Percentiles rank a stretch among this genome's conserved stretches.
These are phyloP conservation scores for Ricinus communis DNA, from an alignment of 345 rosid genomes.

Conservation along the genomic window DNA sequence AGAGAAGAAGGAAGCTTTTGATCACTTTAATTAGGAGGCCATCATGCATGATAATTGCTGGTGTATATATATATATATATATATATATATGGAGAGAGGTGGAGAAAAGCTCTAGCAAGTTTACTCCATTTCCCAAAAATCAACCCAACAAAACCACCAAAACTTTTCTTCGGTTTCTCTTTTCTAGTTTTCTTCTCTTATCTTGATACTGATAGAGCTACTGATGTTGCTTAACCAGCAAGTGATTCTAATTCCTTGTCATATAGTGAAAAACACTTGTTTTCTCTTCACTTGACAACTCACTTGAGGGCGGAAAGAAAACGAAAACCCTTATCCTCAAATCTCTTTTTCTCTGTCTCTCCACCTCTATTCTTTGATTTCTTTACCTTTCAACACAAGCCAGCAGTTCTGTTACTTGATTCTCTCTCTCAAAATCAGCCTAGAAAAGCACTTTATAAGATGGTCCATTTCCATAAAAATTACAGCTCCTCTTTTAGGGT, in stretches of 20 bases:
- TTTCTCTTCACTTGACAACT: constrained; percentile 30
- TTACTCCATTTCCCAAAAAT: constrained; percentile 33
- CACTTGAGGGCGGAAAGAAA: no score
- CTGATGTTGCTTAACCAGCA: constrained; percentile 36
- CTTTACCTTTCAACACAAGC: constrained; percentile 29
- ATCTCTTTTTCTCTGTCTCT: constrained; percentile 4
- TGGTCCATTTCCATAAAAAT: constrained; percentile 13
- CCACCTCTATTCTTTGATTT: constrained; percentile 3
- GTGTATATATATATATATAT: no score
- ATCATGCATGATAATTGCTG: constrained; percentile 20
- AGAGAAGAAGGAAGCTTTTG: neutral
- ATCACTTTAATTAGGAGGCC: constrained; percentile 13
- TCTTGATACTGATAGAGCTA: constrained; percentile 11
- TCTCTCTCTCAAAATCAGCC: constrained; percentile 18
- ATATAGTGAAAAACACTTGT: constrained; percentile 4
- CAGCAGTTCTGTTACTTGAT: neutral
- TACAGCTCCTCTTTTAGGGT: constrained; percentile 20
- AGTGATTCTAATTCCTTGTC: constrained; percentile 31
- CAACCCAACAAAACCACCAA: constrained; percentile 8
- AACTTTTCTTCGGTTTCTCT: constrained; percentile 32
- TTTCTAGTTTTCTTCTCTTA: neutral
- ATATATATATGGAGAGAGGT: constrained; percentile 7
- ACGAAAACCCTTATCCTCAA: no score
- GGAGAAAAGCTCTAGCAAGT: constrained; percentile 9
- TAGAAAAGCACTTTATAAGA: constrained; percentile 11